Evolutionary conservation across 2,329 filamentous ascomycete species (phyloP).

Genomic region (Ophiostoma himal-ulmi): DNA sequence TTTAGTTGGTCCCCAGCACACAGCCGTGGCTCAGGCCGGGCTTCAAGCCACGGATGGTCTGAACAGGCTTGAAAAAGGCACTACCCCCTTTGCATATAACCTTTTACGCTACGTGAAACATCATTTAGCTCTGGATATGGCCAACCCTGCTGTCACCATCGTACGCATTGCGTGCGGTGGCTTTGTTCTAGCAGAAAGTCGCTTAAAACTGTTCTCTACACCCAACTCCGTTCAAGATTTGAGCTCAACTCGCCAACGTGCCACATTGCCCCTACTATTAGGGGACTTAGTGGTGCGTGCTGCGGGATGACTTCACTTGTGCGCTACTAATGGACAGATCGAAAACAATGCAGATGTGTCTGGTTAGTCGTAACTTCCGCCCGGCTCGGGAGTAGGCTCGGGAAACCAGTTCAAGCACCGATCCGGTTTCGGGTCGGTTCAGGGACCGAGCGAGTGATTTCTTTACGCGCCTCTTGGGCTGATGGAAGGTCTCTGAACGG

Average conservation of each 20-base stretch:
- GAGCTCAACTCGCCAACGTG: neutral
- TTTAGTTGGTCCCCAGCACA: slow-evolving; percentile 35
- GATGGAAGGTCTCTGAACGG: neutral
- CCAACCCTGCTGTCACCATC: slow-evolving; percentile 50
- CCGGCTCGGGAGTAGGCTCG: neutral
- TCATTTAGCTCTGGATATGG: slow-evolving; percentile 51
- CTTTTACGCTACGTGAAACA: slow-evolving; percentile 45
- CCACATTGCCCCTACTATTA: slow-evolving; percentile 15
- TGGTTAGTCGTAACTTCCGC: neutral
- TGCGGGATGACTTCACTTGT: neutral
- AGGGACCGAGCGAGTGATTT: neutral
- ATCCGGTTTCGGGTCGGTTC: neutral
- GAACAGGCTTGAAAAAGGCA: neutral
- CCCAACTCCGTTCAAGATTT: neutral
- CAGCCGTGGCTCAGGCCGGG: neutral
- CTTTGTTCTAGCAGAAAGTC: slow-evolving; percentile 49
- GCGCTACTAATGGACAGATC: neutral
- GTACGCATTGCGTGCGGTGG: slow-evolving; percentile 51
- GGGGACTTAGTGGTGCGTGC: slow-evolving; percentile 19
- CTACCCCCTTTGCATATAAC: slow-evolving; percentile 45
- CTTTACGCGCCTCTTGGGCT: neutral
- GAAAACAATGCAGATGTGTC: neutral
- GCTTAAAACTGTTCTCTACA: slow-evolving; percentile 43
- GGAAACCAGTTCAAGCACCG: neutral
- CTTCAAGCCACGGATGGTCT: neutral